These are phyloP conservation scores for Fusarium tjaetaba DNA, from an alignment of 2,329 filamentous ascomycete genomes.

Conservation along the genomic window DNA sequence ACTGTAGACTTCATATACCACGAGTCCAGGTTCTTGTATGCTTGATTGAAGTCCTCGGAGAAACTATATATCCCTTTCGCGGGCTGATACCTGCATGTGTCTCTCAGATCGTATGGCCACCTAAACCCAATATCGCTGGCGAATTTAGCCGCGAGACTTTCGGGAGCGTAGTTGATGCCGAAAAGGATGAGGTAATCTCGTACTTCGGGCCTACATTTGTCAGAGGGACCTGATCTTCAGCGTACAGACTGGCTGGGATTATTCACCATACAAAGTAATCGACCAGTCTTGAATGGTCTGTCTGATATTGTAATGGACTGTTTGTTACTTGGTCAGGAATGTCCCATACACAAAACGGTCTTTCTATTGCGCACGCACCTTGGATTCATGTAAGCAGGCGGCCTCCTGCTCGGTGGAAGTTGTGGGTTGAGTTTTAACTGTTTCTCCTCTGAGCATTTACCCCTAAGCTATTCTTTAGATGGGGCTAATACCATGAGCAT, in stretches of 20 bases:
- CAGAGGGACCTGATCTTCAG: background rate
- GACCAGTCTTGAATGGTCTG: accelerated
- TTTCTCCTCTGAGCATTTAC: background rate
- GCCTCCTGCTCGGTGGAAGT: background rate
- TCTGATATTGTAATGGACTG: background rate
- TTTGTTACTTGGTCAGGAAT: background rate
- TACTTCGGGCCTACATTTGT: background rate
- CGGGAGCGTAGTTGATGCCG: background rate
- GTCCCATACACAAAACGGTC: accelerated
- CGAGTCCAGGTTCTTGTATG: background rate
- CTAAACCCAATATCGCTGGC: background rate
- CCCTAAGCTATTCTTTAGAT: too few relatives aligned
- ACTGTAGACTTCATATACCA: background rate
- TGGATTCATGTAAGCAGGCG: background rate
- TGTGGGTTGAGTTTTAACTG: background rate
- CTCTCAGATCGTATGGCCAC: background rate
- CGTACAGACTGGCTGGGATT: accelerated
- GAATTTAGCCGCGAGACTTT: background rate
- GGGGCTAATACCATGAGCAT: background rate
- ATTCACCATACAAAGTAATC: background rate
- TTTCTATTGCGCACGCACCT: background rate
- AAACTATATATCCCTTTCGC: background rate
- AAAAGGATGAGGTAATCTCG: background rate
- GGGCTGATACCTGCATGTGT: background rate
- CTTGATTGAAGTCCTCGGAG: background rate